A percentile compares a stretch with the other conserved stretches of the same genome.
Evolutionary conservation across 768 basidiomycete species (phyloP).

Genomic region (Lepiota brunneoincarnata): DNA sequence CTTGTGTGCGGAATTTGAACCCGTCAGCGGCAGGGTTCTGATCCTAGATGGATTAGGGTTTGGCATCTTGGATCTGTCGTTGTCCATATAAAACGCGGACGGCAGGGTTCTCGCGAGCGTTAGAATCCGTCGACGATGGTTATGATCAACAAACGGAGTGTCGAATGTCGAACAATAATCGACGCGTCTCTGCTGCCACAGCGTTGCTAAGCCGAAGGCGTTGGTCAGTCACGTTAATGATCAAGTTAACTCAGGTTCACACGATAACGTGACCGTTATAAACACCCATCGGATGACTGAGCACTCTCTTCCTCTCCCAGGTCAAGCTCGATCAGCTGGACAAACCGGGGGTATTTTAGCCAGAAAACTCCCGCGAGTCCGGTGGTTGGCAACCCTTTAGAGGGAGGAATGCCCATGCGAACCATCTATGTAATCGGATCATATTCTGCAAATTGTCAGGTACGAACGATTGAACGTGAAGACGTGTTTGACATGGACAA

Average conservation of each 20-base stretch:
- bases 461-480: neutral
- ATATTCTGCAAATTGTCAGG: slow-evolving; percentile 1
- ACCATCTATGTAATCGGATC: neutral
- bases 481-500: neutral
- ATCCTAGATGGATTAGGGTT: too few species aligned
- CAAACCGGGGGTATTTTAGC: too few species aligned
- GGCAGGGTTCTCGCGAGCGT: too few species aligned
- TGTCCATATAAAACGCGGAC: too few species aligned
- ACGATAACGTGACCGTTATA: neutral
- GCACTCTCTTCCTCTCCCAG: too few species aligned
- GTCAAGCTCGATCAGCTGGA: too few species aligned
- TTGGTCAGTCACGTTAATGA: neutral
- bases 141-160: neutral
- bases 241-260: too few species aligned
- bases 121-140: neutral
- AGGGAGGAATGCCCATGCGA: neutral
- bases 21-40: neutral
- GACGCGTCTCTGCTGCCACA: neutral
- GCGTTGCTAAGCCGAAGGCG: neutral
- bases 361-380: neutral
- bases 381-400: too few species aligned
- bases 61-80: too few species aligned
- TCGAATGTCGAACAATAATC: neutral
- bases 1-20: neutral
- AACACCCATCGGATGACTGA: too few species aligned